Percentiles rank a stretch among this genome's conserved stretches.
phyloP scores from a whole-genome alignment of 305 asterid genomes.

The Coffea humblotiana region DNA sequence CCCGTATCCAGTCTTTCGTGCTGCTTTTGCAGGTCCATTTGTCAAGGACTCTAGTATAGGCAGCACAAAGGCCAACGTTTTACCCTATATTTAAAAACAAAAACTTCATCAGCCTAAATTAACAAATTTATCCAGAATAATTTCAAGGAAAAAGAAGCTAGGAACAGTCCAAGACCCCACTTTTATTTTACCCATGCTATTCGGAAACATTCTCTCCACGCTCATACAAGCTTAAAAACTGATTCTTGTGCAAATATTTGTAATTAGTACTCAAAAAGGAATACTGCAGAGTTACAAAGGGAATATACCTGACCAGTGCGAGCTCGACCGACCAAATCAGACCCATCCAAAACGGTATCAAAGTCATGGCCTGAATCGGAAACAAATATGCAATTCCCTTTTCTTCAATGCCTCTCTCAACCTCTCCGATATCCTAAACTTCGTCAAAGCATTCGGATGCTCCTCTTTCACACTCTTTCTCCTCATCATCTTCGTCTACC shows the following conservation, averaged over 20 bases:
- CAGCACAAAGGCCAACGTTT: constrained; percentile 90
- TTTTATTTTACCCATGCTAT: neutral
- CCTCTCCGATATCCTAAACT: constrained; percentile 71
- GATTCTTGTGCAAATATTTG: neutral
- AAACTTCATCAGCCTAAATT: no score
- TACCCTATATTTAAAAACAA: constrained; percentile 48
- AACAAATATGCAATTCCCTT: constrained; percentile 69
- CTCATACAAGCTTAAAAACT: neutral
- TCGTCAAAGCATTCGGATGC: constrained; percentile 55
- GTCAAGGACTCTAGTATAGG: constrained; percentile 88
- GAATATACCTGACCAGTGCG: constrained; percentile 84
- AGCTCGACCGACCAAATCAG: constrained; percentile 91
- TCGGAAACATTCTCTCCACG: neutral
- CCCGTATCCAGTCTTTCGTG: constrained; percentile 75
- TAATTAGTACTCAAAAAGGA: neutral
- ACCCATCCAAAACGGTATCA: constrained; percentile 62
- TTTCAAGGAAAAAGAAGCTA: neutral
- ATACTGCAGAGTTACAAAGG: neutral
- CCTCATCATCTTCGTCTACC: constrained; percentile 25
- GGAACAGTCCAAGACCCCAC: neutral
- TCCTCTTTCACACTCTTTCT: constrained; percentile 36
- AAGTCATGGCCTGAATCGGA: constrained; percentile 91
- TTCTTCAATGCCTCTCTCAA: constrained; percentile 51
- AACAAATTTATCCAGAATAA: neutral
- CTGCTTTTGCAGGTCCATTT: constrained; percentile 58